A percentile compares a stretch with the other conserved stretches of the same genome.
phyloP scores from a whole-genome alignment of 306 rosid species.

The Hylodesmum podocarpum region DNA sequence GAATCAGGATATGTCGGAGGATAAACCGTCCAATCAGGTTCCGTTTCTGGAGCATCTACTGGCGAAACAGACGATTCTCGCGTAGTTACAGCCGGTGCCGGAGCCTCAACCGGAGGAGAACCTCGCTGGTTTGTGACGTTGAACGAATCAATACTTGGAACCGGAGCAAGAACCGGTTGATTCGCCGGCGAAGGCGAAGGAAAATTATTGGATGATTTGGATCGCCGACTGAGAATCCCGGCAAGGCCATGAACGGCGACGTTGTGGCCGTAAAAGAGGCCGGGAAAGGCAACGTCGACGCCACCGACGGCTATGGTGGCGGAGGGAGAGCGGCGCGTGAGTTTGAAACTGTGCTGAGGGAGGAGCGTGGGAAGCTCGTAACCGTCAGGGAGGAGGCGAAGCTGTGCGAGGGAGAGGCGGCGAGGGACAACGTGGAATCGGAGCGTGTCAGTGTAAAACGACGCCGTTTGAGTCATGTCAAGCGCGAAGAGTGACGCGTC shows the following conservation, averaged over 20 bases:
- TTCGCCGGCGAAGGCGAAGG: background rate
- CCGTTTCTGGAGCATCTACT: background rate
- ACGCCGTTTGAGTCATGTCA: slow-evolving; percentile 57
- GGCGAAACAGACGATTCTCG: background rate
- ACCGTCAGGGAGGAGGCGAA: slow-evolving; percentile 45
- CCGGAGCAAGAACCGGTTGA: slow-evolving; percentile 3
- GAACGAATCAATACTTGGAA: background rate
- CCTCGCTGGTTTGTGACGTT: background rate
- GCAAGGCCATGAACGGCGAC: slow-evolving; percentile 44
- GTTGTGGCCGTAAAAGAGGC: slow-evolving; percentile 31
- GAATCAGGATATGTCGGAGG: slow-evolving; percentile 8
- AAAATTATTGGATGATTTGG: background rate
- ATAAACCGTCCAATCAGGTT: background rate
- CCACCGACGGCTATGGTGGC: slow-evolving; percentile 36
- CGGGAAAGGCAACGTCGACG: slow-evolving; percentile 35
- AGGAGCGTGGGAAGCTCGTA: slow-evolving; percentile 54
- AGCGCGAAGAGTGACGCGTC: slow-evolving; percentile 63
- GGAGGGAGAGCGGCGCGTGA: slow-evolving; percentile 22
- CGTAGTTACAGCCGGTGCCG: background rate
- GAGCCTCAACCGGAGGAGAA: slow-evolving; percentile 12
- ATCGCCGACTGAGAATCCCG: slow-evolving; percentile 29
- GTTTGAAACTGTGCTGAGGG: slow-evolving; percentile 17
- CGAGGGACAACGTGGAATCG: slow-evolving; percentile 60
- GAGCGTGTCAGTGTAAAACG: slow-evolving; percentile 53
- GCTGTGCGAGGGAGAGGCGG: slow-evolving; percentile 54